Conservation (phyloP, 2,329 filamentous ascomycete genomes). For the Alternaria brassicae region DNA sequence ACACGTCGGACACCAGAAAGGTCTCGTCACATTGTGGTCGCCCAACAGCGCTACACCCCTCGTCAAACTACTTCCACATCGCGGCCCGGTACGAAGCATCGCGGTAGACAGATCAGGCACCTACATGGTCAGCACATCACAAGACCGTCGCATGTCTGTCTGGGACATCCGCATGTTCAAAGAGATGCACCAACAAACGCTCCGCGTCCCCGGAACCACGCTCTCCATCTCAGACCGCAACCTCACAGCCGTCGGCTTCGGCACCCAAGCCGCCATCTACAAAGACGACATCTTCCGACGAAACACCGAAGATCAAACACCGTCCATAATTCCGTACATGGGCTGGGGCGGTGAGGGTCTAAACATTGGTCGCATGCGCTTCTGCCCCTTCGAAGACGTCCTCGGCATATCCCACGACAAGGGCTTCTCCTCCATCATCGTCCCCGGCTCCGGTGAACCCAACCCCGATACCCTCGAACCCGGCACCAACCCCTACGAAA, state of each 20-base stretch:
- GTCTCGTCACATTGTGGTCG: slow-evolving; percentile 93
- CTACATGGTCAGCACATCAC: slow-evolving; percentile 94
- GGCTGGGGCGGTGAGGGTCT: slow-evolving; percentile 87
- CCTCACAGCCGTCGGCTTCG: slow-evolving; percentile 88
- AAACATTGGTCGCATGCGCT: slow-evolving; percentile 78
- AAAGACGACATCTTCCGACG: slow-evolving; percentile 81
- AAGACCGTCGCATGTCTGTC: slow-evolving; percentile 89
- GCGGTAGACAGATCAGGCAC: slow-evolving; percentile 87
- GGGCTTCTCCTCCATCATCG: slow-evolving; percentile 87
- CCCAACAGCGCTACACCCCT: slow-evolving; percentile 86
- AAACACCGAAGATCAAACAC: slow-evolving; percentile 67
- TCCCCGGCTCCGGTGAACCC: slow-evolving; percentile 94
- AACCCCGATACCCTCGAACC: slow-evolving; percentile 94
- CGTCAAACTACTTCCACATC: slow-evolving; percentile 89
- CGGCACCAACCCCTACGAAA: slow-evolving; percentile 86
- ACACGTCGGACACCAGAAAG: slow-evolving; percentile 93
- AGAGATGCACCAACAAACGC: slow-evolving; percentile 83
- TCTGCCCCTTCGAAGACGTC: slow-evolving; percentile 95
- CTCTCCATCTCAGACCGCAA: slow-evolving; percentile 88
- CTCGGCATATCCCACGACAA: slow-evolving; percentile 83
- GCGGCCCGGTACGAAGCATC: slow-evolving; percentile 83
- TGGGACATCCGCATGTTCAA: slow-evolving; percentile 97
- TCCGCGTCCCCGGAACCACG: slow-evolving; percentile 80
- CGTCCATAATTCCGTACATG: slow-evolving; percentile 90
- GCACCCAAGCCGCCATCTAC: slow-evolving; percentile 89